Evolutionary conservation across 371 early-diverging fungal genomes (phyloP).

Genomic region (Quaeritorhiza haematococci): DNA sequence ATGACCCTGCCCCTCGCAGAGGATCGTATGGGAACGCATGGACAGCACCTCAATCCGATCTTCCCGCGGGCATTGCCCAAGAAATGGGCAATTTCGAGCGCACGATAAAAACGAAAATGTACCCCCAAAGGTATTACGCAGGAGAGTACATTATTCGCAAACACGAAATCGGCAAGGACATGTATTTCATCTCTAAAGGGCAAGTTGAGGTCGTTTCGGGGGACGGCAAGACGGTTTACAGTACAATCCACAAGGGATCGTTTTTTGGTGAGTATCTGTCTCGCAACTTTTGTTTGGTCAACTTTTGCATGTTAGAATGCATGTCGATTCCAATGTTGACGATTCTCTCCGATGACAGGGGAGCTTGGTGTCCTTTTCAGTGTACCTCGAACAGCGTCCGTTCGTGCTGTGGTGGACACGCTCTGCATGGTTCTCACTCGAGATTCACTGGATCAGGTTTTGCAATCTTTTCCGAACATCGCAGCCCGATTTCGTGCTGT

Average conservation of each 20-base stretch:
- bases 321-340: background rate
- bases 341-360: slow-evolving; percentile 9
- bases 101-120: slow-evolving; percentile 28
- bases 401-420: slow-evolving; percentile 25
- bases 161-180: slow-evolving; percentile 37
- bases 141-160: slow-evolving; percentile 38
- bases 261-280: slow-evolving; percentile 30
- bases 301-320: no score
- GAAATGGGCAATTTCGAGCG: slow-evolving; percentile 36
- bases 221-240: slow-evolving; percentile 30
- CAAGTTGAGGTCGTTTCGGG: slow-evolving; percentile 36
- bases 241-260: slow-evolving; percentile 29
- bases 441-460: slow-evolving; percentile 14
- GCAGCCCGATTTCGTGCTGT: slow-evolving; percentile 17
- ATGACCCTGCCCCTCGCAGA: background rate
- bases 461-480: slow-evolving; percentile 22
- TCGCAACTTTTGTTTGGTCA: no score
- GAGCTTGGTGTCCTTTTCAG: slow-evolving; percentile 41
- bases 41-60: no score
- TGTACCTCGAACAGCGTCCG: slow-evolving; percentile 39
- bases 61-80: background rate
- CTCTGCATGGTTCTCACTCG: slow-evolving; percentile 39
- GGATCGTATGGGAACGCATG: background rate
- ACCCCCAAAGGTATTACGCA: slow-evolving; percentile 16
- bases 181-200: slow-evolving; percentile 37